These are phyloP conservation scores for Aegilops speltoides DNA, from an alignment of 176 grass and related monocot species.

Conservation along the genomic window DNA sequence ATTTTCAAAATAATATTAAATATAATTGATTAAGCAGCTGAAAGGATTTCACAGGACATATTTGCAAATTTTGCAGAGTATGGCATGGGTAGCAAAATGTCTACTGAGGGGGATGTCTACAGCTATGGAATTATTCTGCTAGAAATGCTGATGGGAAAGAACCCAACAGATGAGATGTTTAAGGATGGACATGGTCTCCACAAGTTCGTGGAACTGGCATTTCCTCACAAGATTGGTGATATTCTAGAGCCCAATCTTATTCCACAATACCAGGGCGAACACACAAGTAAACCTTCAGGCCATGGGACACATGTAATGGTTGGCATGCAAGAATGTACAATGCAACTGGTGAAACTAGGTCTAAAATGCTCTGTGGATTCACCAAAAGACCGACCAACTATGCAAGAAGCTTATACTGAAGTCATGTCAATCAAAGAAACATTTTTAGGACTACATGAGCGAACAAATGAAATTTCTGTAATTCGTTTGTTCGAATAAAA, in stretches of 20 bases:
- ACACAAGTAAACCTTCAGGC: not conserved
- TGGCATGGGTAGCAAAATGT: conserved; percentile 16
- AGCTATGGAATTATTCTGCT: conserved; percentile 37
- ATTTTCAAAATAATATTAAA: not conserved
- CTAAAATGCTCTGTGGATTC: conserved; percentile 3
- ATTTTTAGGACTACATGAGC: not conserved
- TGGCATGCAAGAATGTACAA: not conserved
- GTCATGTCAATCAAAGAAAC: conserved; percentile 2
- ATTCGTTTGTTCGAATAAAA: not conserved
- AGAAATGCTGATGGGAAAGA: conserved; percentile 3
- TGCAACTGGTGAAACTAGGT: not conserved
- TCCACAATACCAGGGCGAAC: not conserved
- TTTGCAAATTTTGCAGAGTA: conserved; percentile 31
- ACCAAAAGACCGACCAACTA: conserved; percentile 16
- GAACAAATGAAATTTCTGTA: not conserved
- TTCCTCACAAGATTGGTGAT: conserved; percentile 13
- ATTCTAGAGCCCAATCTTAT: not conserved
- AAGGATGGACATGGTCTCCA: not conserved
- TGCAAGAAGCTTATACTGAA: conserved; percentile 12
- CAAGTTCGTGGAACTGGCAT: not conserved
- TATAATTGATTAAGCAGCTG: not conserved
- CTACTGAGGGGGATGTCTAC: conserved; percentile 23
- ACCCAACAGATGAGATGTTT: conserved; percentile 3
- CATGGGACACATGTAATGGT: not conserved
- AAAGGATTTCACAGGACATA: not conserved